A percentile compares a stretch with the other conserved stretches of the same genome.
These are phyloP conservation scores for Rhizopogon salebrosus DNA, from an alignment of 768 basidiomycete species.

Conservation along the genomic window DNA sequence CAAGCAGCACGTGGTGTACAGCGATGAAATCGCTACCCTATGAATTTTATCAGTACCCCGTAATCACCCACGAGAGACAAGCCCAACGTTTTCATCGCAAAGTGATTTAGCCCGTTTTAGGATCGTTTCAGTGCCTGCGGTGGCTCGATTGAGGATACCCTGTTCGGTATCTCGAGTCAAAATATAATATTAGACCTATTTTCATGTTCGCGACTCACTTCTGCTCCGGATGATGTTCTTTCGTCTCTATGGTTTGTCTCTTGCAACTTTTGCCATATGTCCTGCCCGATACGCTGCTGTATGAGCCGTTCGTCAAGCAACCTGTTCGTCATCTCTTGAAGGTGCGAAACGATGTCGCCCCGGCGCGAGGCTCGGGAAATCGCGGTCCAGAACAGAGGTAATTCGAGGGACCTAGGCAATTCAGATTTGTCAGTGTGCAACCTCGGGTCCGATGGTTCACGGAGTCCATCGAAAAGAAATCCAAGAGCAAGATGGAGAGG, in stretches of 20 bases:
- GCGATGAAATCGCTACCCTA: not conserved
- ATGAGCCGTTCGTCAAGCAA: not conserved
- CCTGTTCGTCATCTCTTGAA: not conserved
- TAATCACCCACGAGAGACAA: not conserved
- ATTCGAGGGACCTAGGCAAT: constrained; percentile 1
- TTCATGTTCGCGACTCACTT: not conserved
- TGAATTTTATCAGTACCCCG: not conserved
- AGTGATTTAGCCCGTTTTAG: not conserved
- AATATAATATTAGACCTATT: no score
- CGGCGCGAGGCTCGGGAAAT: constrained; percentile 2
- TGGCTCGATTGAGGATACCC: not conserved
- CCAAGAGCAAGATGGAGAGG: constrained; percentile 4
- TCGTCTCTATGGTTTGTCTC: not conserved
- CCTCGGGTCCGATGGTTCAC: not conserved
- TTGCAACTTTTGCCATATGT: constrained; percentile 2
- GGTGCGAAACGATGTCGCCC: not conserved
- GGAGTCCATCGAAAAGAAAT: constrained; percentile 4
- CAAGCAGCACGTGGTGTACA: constrained; percentile 3
- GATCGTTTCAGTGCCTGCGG: not conserved
- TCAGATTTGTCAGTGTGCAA: not conserved
- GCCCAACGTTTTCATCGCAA: not conserved
- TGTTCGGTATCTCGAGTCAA: not conserved
- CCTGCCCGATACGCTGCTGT: constrained; percentile 1
- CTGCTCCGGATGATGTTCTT: not conserved
- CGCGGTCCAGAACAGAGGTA: constrained; percentile 6